These are phyloP conservation scores for Pichia exigua DNA, from an alignment of 805 yeast species.

Conservation along the genomic window DNA sequence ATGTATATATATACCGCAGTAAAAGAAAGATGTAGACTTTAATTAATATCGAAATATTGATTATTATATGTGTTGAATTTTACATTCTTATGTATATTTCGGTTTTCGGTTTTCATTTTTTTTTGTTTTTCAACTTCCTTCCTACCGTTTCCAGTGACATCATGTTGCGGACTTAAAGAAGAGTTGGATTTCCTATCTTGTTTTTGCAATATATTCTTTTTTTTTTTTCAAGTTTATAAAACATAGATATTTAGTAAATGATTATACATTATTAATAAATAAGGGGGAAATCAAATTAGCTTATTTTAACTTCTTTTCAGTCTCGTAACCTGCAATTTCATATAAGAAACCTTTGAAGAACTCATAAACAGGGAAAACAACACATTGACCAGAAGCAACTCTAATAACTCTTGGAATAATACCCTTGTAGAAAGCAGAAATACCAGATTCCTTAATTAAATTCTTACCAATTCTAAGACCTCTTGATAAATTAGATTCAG, in stretches of 20 bases:
- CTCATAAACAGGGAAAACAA: constrained; percentile 95
- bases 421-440: constrained; percentile 86
- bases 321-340: constrained; percentile 19
- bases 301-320: constrained; percentile 17
- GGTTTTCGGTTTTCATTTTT: too few relatives aligned
- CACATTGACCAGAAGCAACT: constrained; percentile 99
- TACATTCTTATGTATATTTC: too few relatives aligned
- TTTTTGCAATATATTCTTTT: too few relatives aligned
- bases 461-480: constrained; percentile 74
- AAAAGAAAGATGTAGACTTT: background rate
- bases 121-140: too few relatives aligned
- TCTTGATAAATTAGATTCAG: constrained; percentile 62
- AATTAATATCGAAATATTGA: too few relatives aligned
- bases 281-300: background rate
- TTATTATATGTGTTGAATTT: too few relatives aligned
- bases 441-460: constrained; percentile 83
- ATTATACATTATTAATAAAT: background rate
- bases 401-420: constrained; percentile 98
- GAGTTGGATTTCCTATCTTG: too few relatives aligned
- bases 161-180: too few relatives aligned
- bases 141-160: too few relatives aligned
- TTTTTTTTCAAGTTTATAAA: background rate
- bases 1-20: background rate
- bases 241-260: background rate
- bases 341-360: constrained; percentile 65